Conservation (phyloP, 805 yeast species). For the Scheffersomyces coipomensis region DNA sequence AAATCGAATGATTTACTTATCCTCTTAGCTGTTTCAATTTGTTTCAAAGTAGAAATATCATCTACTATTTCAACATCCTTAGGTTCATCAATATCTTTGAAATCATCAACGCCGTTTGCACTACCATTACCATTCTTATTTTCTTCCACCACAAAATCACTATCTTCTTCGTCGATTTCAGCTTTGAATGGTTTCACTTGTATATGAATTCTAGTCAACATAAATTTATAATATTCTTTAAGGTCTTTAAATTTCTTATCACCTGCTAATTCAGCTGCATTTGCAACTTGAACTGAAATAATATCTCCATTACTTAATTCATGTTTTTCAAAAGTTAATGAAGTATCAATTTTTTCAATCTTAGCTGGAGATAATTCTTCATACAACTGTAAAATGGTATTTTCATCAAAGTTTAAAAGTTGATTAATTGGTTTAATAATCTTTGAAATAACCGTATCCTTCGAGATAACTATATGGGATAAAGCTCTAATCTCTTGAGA, state of each 20-base stretch:
- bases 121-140: constrained; percentile 11
- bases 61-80: constrained; percentile 10
- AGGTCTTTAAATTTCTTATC: constrained; percentile 23
- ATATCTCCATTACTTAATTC: constrained; percentile 74
- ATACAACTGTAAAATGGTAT: constrained; percentile 35
- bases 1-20: constrained; percentile 44
- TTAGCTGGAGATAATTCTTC: constrained; percentile 64
- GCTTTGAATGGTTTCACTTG: constrained; percentile 46
- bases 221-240: constrained; percentile 49
- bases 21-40: constrained; percentile 16
- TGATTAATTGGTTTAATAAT: constrained; percentile 40
- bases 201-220: constrained; percentile 62
- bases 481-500: constrained; percentile 61
- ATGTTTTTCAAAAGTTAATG: constrained; percentile 47
- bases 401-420: constrained; percentile 37
- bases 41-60: constrained; percentile 11
- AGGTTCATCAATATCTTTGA: neutral
- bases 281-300: constrained; percentile 33
- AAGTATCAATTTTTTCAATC: constrained; percentile 43
- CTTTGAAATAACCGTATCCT: constrained; percentile 42
- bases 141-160: constrained; percentile 38
- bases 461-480: constrained; percentile 54
- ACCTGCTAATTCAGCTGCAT: constrained; percentile 17
- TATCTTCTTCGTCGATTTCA: constrained; percentile 49
- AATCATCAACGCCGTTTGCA: neutral